Evolutionary conservation across 164 flowering plant species (phyloP), one percentile per base, ranked within the genome.

Genomic region (Kalanchoe fedtschenkoi): DNA sequence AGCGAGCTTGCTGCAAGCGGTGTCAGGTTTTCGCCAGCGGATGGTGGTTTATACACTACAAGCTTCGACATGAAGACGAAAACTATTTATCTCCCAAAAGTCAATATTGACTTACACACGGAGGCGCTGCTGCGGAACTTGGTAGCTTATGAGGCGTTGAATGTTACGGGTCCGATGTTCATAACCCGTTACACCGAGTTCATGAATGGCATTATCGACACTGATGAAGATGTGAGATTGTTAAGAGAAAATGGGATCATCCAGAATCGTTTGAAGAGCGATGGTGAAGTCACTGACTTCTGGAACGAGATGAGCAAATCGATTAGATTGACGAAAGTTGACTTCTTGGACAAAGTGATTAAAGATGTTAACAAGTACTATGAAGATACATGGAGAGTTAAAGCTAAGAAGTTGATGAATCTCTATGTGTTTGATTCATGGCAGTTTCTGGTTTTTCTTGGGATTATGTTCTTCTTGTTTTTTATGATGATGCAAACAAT

Each of bases 251-350:
- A 43, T n/a, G 87, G 91, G 15, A 72, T 85, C 6, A 66, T 85
- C 33, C 4, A 75, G 75, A 85, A 82, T 68, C 77, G 39, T n/a
- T 58, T 85, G 75, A 87, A 85, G 74, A 85, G 82, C 60, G 90
- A 85, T 62, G 60, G 21, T 53, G 90, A 83, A 65, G 90, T 75
- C 21, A 85, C 87, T 0, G 46, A 72, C 0, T 29, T 85, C 35
- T 85, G 90, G 89, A 87, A 85, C 58, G 86, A 86, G 63, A 87
- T 87, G 95, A 80, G 80, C 43, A 82, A 67, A 65, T 81, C 84
- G 0, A 64, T 80, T 14, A 81, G 81, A 61, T 63, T 81, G 66
- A 87, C 85, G 1, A 85, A 73, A 72, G 88, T 84, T 57, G 66
- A 73, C 1, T 72, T 70, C 38, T 60, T 87, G 22, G 88, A 84